Conservation (phyloP, 768 basidiomycete species). For the Sarcodon sp. region DNA sequence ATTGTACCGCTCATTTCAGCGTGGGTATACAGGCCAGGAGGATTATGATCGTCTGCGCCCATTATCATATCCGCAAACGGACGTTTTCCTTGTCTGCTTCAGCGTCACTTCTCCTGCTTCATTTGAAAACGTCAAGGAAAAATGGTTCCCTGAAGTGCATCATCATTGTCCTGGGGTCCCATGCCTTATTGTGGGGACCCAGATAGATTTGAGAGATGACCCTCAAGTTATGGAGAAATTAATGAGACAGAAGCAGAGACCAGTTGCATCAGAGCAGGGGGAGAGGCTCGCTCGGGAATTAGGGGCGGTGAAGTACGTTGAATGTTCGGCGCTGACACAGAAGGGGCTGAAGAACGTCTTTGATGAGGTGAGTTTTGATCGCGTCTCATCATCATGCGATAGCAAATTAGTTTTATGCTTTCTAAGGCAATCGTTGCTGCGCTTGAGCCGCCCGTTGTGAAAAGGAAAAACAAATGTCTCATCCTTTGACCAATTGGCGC, state of each 20-base stretch:
- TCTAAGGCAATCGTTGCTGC: slow-evolving; percentile 93
- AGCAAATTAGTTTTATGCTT: slow-evolving; percentile 1
- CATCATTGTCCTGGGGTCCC: slow-evolving; percentile 99
- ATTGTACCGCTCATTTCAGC: background rate
- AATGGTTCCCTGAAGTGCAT: slow-evolving; percentile 99
- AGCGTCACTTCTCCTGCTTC: slow-evolving; percentile 97
- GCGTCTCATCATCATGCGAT: slow-evolving; percentile 2
- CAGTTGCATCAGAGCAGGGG: slow-evolving; percentile 78
- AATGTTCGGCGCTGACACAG: slow-evolving; percentile 98
- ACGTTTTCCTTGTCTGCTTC: slow-evolving; percentile 99
- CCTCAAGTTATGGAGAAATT: slow-evolving; percentile 89
- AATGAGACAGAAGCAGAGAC: slow-evolving; percentile 90
- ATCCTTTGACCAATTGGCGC: slow-evolving; percentile 49
- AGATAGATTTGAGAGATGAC: slow-evolving; percentile 95
- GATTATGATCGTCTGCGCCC: slow-evolving; percentile 99
- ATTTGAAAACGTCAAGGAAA: slow-evolving; percentile 99
- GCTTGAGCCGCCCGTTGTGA: slow-evolving; percentile 91
- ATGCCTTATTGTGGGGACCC: slow-evolving; percentile 98
- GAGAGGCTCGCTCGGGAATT: slow-evolving; percentile 94
- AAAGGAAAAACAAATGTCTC: slow-evolving; percentile 67
- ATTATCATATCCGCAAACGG: slow-evolving; percentile 98
- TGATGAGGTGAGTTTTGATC: slow-evolving; percentile 69
- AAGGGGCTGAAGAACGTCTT: slow-evolving; percentile 99
- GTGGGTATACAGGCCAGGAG: slow-evolving; percentile 68
- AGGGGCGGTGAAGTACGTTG: slow-evolving; percentile 97